Conservation (phyloP, 2,329 filamentous ascomycete genomes). For the Delphinella strobiligena region DNA sequence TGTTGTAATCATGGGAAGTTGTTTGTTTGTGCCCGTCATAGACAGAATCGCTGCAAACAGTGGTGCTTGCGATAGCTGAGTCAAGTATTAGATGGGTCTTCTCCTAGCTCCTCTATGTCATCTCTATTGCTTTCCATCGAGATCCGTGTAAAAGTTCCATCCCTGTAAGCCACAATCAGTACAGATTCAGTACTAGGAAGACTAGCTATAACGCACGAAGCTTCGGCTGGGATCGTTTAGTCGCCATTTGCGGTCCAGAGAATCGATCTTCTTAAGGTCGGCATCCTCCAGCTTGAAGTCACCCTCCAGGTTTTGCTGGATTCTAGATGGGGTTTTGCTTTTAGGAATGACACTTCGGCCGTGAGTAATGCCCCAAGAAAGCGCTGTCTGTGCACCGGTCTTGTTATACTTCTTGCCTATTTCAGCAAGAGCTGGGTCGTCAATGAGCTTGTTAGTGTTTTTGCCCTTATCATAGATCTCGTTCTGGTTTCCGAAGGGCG, state of each 20-base stretch:
- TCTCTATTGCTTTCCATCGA: slow-evolving; percentile 48
- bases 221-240: slow-evolving; percentile 47
- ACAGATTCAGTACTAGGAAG: no score
- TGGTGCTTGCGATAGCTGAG: no score
- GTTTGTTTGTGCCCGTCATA: no score
- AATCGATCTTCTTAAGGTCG: slow-evolving; percentile 45
- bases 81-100: no score
- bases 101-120: no score
- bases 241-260: slow-evolving; percentile 47
- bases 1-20: no score
- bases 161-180: no score
- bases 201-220: no score
- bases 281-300: slow-evolving; percentile 48
- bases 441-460: slow-evolving; percentile 37
- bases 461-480: slow-evolving; percentile 33
- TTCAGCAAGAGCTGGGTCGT: slow-evolving; percentile 36
- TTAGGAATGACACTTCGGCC: slow-evolving; percentile 43
- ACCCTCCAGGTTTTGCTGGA: slow-evolving; percentile 23
- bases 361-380: slow-evolving; percentile 43
- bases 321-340: slow-evolving; percentile 29
- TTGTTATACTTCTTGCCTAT: slow-evolving; percentile 43
- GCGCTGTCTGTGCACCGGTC: slow-evolving; percentile 37
- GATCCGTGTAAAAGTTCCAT: slow-evolving; percentile 45
- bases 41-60: no score
- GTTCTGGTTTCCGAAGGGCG: slow-evolving; percentile 38